These are phyloP conservation scores for Nicotiana paniculata DNA, from an alignment of 257 asterid species.

Conservation along the genomic window DNA sequence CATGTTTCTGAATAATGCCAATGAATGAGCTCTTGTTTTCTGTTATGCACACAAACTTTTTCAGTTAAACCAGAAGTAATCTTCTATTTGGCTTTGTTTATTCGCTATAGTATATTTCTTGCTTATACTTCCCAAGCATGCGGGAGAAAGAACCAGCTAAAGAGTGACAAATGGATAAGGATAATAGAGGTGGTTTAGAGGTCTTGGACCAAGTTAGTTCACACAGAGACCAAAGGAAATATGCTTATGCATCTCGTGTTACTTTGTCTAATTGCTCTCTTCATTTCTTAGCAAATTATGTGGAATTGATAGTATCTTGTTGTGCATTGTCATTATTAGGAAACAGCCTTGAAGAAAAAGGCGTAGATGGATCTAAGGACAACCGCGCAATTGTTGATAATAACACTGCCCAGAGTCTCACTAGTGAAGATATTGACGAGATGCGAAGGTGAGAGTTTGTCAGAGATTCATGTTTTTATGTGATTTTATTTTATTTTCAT, in stretches of 20 bases:
- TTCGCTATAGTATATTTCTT: neutral
- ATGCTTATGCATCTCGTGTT: neutral
- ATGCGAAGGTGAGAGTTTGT: constrained; percentile 54
- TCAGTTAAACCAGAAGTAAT: neutral
- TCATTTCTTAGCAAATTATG: neutral
- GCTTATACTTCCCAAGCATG: neutral
- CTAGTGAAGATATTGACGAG: constrained; percentile 74
- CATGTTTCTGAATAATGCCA: neutral
- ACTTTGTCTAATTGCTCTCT: neutral
- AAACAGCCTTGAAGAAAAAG: constrained; percentile 35
- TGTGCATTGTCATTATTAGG: constrained; percentile 32
- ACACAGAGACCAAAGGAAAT: neutral
- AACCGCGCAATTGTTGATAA: constrained; percentile 80
- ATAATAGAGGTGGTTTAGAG: neutral
- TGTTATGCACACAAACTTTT: neutral
- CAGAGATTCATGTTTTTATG: neutral
- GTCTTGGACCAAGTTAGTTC: neutral
- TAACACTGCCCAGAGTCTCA: constrained; percentile 84
- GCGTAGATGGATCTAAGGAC: constrained; percentile 55
- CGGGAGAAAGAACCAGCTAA: neutral
- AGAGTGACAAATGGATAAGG: neutral
- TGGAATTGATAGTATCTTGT: constrained; percentile 14
- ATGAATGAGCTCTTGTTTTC: neutral
- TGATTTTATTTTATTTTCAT: neutral
- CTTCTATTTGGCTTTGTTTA: neutral